Percentiles rank a stretch among this genome's conserved stretches.
phyloP scores from a whole-genome alignment of 257 asterid species.

The Solanum piurae region DNA sequence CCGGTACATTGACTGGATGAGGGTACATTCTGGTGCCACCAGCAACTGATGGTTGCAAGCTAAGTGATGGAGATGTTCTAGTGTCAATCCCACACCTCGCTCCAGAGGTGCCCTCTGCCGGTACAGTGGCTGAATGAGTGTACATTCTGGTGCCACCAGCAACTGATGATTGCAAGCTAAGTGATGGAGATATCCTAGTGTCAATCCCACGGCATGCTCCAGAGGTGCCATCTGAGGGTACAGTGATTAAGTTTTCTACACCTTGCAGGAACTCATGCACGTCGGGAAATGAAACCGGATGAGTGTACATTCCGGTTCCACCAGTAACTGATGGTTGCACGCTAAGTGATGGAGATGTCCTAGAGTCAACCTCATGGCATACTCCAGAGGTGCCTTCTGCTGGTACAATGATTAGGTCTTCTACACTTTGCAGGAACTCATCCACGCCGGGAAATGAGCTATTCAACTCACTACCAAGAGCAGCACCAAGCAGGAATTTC shows the following conservation, averaged over 20 bases:
- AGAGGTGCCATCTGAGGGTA: neutral
- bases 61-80: neutral
- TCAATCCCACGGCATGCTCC: neutral
- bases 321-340: neutral
- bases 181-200: neutral
- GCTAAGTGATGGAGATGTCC: neutral
- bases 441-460: neutral
- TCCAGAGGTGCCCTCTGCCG: neutral
- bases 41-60: neutral
- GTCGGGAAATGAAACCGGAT: neutral
- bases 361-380: neutral
- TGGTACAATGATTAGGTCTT: neutral
- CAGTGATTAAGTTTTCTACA: neutral
- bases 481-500: neutral
- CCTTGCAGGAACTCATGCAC: neutral
- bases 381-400: neutral
- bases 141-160: neutral
- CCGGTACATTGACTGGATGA: neutral
- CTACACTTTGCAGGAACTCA: neutral
- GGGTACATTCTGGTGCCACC: neutral
- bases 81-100: neutral
- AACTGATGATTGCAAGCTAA: neutral
- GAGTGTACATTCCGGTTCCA: neutral
- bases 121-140: neutral
- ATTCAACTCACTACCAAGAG: neutral